phyloP scores from a whole-genome alignment of 257 asterid species.

The Oldenlandia corymbosa region DNA sequence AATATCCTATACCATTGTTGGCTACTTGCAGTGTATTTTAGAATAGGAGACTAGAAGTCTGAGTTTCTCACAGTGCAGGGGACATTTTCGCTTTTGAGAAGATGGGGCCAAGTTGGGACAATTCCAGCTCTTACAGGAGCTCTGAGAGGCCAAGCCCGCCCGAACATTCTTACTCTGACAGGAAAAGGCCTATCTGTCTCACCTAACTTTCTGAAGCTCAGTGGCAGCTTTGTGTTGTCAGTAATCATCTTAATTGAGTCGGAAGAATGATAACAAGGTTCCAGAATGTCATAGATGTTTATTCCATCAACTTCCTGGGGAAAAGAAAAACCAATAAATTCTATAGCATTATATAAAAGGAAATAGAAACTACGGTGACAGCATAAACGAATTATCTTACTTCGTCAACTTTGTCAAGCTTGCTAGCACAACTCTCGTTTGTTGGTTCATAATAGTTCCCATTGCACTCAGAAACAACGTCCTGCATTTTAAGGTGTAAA shows the following conservation, averaged over 20 bases:
- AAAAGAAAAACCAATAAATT: not conserved
- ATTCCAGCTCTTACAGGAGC: constrained; percentile 82
- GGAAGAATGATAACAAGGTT: constrained; percentile 76
- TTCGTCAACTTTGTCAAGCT: constrained; percentile 46
- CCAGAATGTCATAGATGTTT: constrained; percentile 76
- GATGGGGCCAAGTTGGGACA: constrained; percentile 88
- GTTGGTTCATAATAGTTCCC: constrained; percentile 57
- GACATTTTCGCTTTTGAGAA: constrained; percentile 37
- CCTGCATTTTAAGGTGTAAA: constrained; percentile 33
- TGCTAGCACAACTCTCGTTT: constrained; percentile 40
- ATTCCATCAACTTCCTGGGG: constrained; percentile 53
- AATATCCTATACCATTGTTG: not conserved
- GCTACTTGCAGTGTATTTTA: not conserved
- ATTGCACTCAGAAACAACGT: constrained; percentile 43
- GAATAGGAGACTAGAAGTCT: not conserved
- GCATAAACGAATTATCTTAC: constrained; percentile 30
- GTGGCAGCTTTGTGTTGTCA: constrained; percentile 44
- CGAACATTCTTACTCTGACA: constrained; percentile 78
- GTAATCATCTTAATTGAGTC: constrained; percentile 28
- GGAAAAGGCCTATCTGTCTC: constrained; percentile 85
- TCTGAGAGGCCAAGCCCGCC: constrained; percentile 95
- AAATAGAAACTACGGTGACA: too few relatives aligned
- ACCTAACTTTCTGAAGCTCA: constrained; percentile 84
- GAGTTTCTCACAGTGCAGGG: constrained; percentile 72
- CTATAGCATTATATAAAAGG: too few relatives aligned